Base-by-base conservation (phyloP, 75 land plant species). In the Pinus tabuliformis region DNA sequence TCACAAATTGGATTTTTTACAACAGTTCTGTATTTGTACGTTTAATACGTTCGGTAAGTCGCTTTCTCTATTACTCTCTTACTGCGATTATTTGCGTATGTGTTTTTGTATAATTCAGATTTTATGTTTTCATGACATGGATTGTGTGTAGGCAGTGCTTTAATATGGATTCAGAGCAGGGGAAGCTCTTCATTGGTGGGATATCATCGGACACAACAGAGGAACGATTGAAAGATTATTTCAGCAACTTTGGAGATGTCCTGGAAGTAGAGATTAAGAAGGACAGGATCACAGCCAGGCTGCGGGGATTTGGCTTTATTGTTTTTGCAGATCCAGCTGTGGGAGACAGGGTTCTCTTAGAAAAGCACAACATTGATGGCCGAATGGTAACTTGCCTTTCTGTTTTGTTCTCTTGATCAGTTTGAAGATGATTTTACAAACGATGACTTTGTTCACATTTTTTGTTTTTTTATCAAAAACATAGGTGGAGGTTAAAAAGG, bases 401-500 rank as follows among this genome's bases (percentile, higher is more conserved):
- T 61, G 62, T 61, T 20, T 4, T 61, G 1, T 8, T 6, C 62
- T 20, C 24, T 61, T 61, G 5, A 20, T 0, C 5, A 61, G 22
- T 20, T 5, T 0, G 6, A 4, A 5, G 5, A 39, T 1, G 42
- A 1, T 5, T 39, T 4, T 0, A n/a, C n/a, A 5, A 5, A 5
- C 2, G 5, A 5, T 61, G 8, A n/a, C 63, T 61, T 30, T 1
- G n/a, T 61, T 4, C 63, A 1, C 3, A 3, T 61, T 22, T 37
- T 72, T 72, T 72, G 30, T 30, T 30, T 30, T 30, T 30, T 14
- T 39, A n/a, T 22, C 42, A 12, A 30, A 14, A 8, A 28, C 57
- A n/a, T 57, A 88, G 90, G 90, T 88, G 64, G 90, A 88, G 73
- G 90, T 81, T 30, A 88, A 88, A 72, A 80, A 86, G 58, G 90